Conservation (phyloP, 1,284 basidiomycete species). For the Inonotus obliquus region DNA sequence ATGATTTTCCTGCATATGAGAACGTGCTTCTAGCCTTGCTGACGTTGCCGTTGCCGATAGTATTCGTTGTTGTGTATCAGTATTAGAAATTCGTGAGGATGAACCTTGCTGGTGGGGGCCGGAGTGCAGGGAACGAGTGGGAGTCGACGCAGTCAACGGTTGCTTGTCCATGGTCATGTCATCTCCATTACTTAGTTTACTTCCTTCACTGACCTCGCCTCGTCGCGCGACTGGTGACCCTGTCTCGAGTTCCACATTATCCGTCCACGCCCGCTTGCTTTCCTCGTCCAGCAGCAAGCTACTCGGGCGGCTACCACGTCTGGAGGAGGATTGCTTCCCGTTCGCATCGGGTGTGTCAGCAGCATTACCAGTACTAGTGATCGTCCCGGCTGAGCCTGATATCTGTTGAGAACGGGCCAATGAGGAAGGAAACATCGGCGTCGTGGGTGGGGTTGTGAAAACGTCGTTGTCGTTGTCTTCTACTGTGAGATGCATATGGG, state of each 20-base stretch:
- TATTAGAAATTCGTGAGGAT: not conserved
- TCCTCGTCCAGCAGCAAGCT: conserved; percentile 43
- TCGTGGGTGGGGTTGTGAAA: conserved; percentile 61
- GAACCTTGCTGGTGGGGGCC: not conserved
- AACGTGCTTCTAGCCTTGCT: not conserved
- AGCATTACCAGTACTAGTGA: not conserved
- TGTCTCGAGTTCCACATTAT: conserved; percentile 43
- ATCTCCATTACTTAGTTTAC: conserved; percentile 15
- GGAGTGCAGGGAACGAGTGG: not conserved
- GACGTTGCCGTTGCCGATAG: not conserved
- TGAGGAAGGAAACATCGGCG: conserved; percentile 32
- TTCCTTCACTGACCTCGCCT: conserved; percentile 17
- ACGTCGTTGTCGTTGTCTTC: conserved; percentile 38
- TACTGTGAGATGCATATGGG: conserved; percentile 1
- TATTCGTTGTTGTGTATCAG: not conserved
- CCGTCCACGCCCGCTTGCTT: conserved; percentile 38
- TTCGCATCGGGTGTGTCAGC: conserved; percentile 22
- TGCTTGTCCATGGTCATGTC: too few species aligned
- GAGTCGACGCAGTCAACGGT: not conserved
- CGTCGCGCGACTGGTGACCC: conserved; percentile 32
- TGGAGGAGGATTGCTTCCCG: conserved; percentile 39
- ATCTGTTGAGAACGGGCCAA: conserved; percentile 21
- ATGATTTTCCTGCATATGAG: not conserved
- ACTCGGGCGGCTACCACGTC: conserved; percentile 43
- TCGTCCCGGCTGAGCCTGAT: not conserved